Evolutionary conservation across 1,139 yeast species (phyloP), one percentile per base, ranked within the genome.

Genomic region (Pichia sp.): DNA sequence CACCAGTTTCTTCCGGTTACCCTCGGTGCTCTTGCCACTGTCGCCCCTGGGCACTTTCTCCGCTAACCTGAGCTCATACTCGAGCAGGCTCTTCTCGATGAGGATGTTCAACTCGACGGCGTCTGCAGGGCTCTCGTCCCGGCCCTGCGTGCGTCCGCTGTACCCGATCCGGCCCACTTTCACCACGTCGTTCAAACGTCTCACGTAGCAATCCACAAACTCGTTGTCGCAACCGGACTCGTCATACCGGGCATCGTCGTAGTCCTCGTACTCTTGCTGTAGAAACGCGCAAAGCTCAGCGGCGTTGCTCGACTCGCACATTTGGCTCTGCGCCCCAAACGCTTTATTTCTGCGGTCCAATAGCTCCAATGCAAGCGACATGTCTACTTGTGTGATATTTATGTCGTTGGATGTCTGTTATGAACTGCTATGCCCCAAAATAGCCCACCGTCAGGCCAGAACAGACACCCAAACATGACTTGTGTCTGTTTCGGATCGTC

Each of bases 11-110:
- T 47, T 31, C 15, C 29, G 29, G 29, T 8, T 38, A 5, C 41
- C 8, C n/a, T 16, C 41, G 16, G 41, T 38, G 16, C 41, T 7
- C 6, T 16, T 7, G 19, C 41, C 15, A 16, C n/a, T 7, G 16
- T 6, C 49, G 19, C 16, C 23, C n/a, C 49, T 48, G 1, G 43
- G 8, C 5, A 23, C 26, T 23, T 30, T 15, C 29, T 10, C 30
- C 11, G 56, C 45, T 42, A 51, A 42, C 1, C 56, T 51, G 13
- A 61, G n/a, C 23, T 52, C 57, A 26, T 59, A 60, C 13, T 64
- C 65, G 1, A 66, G 51, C 10, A 66, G 49, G 4, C 65, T 61
- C 46, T 58, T 56, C 47, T 66, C 69, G 30, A 64, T 61, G 13
- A 61, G 42, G 1, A 64, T 43, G 52, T 62, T 65, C 13, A 66